Conservation (phyloP, 2,329 filamentous ascomycete species). For the Hypoxylon sp. region DNA sequence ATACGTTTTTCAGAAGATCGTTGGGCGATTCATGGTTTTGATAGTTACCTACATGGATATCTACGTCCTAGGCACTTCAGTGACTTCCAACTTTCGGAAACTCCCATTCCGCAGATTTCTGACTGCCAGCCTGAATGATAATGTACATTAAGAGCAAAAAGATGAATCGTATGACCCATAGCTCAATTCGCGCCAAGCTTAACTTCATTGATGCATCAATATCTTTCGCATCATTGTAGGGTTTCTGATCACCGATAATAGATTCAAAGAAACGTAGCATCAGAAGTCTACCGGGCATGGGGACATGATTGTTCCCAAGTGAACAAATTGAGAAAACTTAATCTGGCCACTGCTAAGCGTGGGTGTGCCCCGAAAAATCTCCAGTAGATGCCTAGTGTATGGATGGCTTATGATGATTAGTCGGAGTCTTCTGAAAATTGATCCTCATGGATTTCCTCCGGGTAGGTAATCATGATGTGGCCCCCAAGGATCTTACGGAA, state of each 20-base stretch:
- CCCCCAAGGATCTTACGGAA: constrained; percentile 53
- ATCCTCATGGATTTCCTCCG: constrained; percentile 56
- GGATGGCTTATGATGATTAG: background rate
- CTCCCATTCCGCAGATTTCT: background rate
- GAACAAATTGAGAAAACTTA: too few relatives aligned
- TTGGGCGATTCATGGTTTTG: background rate
- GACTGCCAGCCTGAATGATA: background rate
- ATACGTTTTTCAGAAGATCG: background rate
- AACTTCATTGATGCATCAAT: background rate
- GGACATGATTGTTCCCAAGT: background rate
- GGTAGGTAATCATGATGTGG: constrained; percentile 55
- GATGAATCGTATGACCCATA: background rate
- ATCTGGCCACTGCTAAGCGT: background rate
- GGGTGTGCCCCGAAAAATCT: background rate
- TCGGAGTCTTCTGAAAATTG: constrained; percentile 54
- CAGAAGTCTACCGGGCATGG: background rate
- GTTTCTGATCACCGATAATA: background rate
- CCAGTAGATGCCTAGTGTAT: background rate
- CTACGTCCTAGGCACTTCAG: background rate
- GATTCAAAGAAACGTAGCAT: background rate
- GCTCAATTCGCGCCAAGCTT: background rate
- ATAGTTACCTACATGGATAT: too few relatives aligned
- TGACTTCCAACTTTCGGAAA: background rate
- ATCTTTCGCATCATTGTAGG: background rate
- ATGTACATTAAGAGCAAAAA: background rate